Evolutionary conservation across 352 stramenopile species (phyloP).

Genomic region (Pilasporangium apinafurcum): DNA sequence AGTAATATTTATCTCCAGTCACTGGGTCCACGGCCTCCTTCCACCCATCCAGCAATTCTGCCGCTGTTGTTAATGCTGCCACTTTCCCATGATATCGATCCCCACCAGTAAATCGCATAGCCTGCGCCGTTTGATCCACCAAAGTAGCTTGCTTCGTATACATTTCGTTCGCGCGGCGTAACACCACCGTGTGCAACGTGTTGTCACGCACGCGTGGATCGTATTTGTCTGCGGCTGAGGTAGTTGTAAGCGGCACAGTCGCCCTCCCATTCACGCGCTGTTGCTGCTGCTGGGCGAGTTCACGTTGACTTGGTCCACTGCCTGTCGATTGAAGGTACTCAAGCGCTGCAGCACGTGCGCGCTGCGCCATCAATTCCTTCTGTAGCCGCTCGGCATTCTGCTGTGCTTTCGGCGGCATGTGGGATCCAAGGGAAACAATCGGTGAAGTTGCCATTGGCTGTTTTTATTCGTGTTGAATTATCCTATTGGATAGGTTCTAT

Average conservation of each 20-base stretch:
- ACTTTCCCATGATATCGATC: conserved; percentile 3
- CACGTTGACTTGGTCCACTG: conserved; percentile 56
- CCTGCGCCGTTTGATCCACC: conserved; percentile 6
- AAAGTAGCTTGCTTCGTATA: conserved; percentile 19
- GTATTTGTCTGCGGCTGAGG: conserved; percentile 13
- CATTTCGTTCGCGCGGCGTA: conserved; percentile 33
- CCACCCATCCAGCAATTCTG: conserved; percentile 35
- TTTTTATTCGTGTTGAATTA: no score
- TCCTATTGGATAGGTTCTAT: no score
- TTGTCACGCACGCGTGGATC: conserved; percentile 63
- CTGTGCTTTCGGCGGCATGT: conserved; percentile 26
- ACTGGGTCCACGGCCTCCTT: conserved; percentile 36
- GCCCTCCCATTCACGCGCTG: conserved; percentile 44
- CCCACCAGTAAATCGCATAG: conserved; percentile 3
- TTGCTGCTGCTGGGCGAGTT: conserved; percentile 54
- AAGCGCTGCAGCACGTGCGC: conserved; percentile 52
- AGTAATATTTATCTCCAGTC: conserved; percentile 67
- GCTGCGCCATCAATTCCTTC: conserved; percentile 58
- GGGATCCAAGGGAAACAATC: no score
- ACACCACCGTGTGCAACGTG: conserved; percentile 58
- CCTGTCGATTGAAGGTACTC: conserved; percentile 56
- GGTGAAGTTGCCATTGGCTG: no score
- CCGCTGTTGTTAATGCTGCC: not conserved
- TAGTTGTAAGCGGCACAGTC: not conserved
- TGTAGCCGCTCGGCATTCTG: conserved; percentile 25